Evolutionary conservation across 83 land plant genomes (phyloP).

Genomic region (Thuja plicata): DNA sequence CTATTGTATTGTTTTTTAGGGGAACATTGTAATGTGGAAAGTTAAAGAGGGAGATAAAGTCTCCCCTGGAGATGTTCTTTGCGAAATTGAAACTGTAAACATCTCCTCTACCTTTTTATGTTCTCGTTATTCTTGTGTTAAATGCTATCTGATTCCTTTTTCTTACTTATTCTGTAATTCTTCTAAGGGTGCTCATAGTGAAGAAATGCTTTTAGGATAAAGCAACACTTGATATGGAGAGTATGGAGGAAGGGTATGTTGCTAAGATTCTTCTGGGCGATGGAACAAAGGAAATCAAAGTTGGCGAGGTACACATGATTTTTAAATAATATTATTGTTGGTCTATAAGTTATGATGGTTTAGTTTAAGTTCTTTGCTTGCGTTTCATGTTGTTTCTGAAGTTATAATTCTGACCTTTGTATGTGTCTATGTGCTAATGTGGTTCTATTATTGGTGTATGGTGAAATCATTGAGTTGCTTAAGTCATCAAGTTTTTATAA

Average conservation of each 20-base stretch:
- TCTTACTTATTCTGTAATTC: background rate
- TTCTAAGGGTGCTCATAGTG: slow-evolving; percentile 7
- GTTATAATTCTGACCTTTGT: background rate
- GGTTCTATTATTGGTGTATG: background rate
- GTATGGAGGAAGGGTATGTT: slow-evolving; percentile 97
- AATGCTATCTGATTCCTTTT: background rate
- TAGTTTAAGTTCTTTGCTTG: background rate
- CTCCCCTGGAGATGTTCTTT: slow-evolving; percentile 94
- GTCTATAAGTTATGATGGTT: background rate
- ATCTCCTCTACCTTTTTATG: slow-evolving; percentile 3
- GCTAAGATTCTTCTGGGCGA: slow-evolving; percentile 89
- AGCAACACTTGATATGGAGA: slow-evolving; percentile 98
- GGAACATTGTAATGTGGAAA: slow-evolving; percentile 90
- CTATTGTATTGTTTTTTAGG: slow-evolving; percentile 34
- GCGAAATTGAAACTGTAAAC: slow-evolving; percentile 98
- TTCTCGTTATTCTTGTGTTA: background rate
- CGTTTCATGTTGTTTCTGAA: background rate
- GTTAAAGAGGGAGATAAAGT: slow-evolving; percentile 95
- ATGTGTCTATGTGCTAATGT: background rate
- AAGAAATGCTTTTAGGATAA: slow-evolving; percentile 69
- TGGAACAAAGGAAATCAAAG: slow-evolving; percentile 89
- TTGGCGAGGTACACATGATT: slow-evolving; percentile 78
- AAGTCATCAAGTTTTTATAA: background rate
- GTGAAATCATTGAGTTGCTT: background rate
- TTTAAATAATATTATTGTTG: background rate